phyloP scores from a whole-genome alignment of 352 stramenopile genomes.

The Saprolegnia diclina region DNA sequence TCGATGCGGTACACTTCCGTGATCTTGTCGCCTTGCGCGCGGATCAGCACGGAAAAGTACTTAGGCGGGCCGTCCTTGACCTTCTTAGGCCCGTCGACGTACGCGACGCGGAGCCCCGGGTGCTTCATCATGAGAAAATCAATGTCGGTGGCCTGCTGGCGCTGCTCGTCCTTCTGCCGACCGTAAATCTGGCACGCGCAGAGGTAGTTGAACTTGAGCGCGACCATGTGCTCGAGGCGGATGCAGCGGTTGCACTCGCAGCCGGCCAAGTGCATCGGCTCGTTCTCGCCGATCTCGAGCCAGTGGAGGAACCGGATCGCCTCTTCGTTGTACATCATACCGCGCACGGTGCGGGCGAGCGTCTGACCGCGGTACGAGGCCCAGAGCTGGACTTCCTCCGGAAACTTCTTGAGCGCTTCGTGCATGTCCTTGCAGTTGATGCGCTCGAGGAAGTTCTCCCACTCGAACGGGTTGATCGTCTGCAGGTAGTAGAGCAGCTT shows the following conservation, averaged over 20 bases:
- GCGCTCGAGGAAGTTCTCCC: conserved; percentile 77
- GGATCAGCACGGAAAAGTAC: conserved; percentile 78
- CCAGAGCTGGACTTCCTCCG: conserved; percentile 77
- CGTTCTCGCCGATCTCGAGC: conserved; percentile 85
- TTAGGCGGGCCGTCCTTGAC: conserved; percentile 81
- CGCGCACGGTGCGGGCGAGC: conserved; percentile 67
- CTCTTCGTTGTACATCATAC: conserved; percentile 88
- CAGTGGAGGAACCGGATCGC: conserved; percentile 82
- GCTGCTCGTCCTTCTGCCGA: conserved; percentile 80
- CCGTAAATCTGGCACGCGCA: conserved; percentile 87
- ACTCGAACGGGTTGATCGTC: conserved; percentile 84
- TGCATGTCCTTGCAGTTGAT: conserved; percentile 75
- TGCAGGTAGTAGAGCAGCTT: conserved; percentile 95
- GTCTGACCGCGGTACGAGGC: conserved; percentile 82
- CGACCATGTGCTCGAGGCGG: conserved; percentile 73
- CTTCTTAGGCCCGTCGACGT: conserved; percentile 83
- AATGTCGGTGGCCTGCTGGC: conserved; percentile 66
- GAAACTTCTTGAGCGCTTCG: conserved; percentile 74
- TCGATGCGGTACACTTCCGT: conserved; percentile 78
- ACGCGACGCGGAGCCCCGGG: conserved; percentile 64
- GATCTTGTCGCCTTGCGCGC: conserved; percentile 64
- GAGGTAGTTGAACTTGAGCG: conserved; percentile 86
- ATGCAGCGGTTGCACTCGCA: conserved; percentile 85
- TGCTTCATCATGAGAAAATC: conserved; percentile 80
- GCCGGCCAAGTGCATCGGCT: conserved; percentile 70